These are phyloP conservation scores for Trichoderma gamsii DNA, from an alignment of 495 filamentous ascomycete species.

Conservation along the genomic window DNA sequence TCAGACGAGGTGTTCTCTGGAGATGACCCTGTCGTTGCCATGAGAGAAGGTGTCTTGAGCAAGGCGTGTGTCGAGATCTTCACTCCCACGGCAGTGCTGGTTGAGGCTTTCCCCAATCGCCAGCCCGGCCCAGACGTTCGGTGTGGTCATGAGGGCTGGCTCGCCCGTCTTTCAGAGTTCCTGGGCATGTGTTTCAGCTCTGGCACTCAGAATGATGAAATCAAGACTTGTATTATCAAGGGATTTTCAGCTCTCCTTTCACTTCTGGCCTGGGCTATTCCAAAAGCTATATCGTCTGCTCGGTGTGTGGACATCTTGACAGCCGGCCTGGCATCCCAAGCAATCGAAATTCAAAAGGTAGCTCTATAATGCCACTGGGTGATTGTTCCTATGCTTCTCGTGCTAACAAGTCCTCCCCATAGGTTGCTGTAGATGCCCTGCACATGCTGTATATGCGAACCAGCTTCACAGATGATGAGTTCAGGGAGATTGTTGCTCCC, in stretches of 20 bases:
- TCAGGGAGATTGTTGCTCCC: slow-evolving; percentile 67
- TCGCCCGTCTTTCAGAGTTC: slow-evolving; percentile 67
- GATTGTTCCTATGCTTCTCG: slow-evolving; percentile 21
- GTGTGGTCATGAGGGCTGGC: slow-evolving; percentile 79
- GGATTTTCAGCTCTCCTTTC: slow-evolving; percentile 69
- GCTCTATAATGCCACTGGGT: slow-evolving; percentile 21
- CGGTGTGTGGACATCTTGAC: slow-evolving; percentile 67
- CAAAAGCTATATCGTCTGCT: slow-evolving; percentile 66
- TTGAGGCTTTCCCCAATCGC: slow-evolving; percentile 65
- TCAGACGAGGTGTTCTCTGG: slow-evolving; percentile 91
- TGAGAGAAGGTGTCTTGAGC: slow-evolving; percentile 77
- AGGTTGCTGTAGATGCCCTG: slow-evolving; percentile 80
- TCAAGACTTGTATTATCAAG: slow-evolving; percentile 64
- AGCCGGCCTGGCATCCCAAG: slow-evolving; percentile 63
- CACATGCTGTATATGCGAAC: slow-evolving; percentile 73
- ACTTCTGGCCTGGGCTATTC: slow-evolving; percentile 74
- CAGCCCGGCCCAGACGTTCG: slow-evolving; percentile 54
- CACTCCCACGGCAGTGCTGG: slow-evolving; percentile 67
- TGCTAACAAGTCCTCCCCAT: slow-evolving; percentile 25
- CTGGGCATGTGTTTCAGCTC: slow-evolving; percentile 66
- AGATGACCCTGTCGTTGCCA: slow-evolving; percentile 76
- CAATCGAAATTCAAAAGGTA: slow-evolving; percentile 71
- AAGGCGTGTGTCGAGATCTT: slow-evolving; percentile 89
- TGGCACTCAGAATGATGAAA: slow-evolving; percentile 55
- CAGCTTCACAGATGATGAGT: slow-evolving; percentile 70